phyloP scores from a whole-genome alignment of 1,139 yeast genomes.

The Taphrina populina region DNA sequence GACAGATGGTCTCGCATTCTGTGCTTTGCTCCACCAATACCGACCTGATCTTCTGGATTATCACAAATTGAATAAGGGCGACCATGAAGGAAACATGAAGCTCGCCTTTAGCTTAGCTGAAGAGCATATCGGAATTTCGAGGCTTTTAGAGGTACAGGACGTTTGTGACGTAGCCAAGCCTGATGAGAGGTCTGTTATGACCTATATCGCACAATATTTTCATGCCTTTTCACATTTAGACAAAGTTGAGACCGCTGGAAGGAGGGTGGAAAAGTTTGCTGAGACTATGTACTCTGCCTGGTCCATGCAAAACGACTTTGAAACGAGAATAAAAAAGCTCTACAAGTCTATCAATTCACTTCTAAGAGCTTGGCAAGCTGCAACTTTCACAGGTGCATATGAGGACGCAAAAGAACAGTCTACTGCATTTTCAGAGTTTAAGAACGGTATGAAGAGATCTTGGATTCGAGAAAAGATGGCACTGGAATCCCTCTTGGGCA shows the following conservation, averaged over 20 bases:
- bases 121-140: conserved; percentile 54
- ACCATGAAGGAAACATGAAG: conserved; percentile 45
- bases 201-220: conserved; percentile 66
- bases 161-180: conserved; percentile 53
- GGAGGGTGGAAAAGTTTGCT: conserved; percentile 48
- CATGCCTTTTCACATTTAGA: conserved; percentile 52
- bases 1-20: conserved; percentile 53
- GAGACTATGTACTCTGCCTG: conserved; percentile 46
- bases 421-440: conserved; percentile 43
- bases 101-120: conserved; percentile 49
- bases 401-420: conserved; percentile 45
- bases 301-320: conserved; percentile 47
- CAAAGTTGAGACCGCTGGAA: conserved; percentile 48
- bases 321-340: conserved; percentile 43
- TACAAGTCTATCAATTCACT: conserved; percentile 42
- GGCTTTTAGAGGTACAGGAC: conserved; percentile 61
- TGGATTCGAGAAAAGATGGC: conserved; percentile 49
- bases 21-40: conserved; percentile 51
- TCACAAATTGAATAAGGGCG: conserved; percentile 44
- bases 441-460: conserved; percentile 45
- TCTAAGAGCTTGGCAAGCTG: conserved; percentile 39
- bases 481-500: conserved; percentile 46
- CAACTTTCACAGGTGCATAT: conserved; percentile 44
- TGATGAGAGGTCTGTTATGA: conserved; percentile 65
- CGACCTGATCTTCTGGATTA: conserved; percentile 51